Conservation (phyloP, 2,329 filamentous ascomycete species). For the Alternaria gaisen region DNA sequence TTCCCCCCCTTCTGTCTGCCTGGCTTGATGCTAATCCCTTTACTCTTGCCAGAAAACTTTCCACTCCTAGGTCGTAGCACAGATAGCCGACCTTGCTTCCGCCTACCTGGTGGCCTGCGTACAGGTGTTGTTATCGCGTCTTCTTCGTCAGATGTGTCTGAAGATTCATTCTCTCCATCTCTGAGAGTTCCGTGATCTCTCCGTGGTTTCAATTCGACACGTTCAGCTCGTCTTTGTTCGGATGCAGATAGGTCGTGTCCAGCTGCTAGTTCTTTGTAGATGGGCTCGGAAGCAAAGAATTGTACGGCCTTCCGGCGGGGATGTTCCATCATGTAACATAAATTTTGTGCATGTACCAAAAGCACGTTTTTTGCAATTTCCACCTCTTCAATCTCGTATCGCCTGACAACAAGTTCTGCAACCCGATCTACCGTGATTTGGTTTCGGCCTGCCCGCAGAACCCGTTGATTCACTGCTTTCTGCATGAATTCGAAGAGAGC, state of each 20-base stretch:
- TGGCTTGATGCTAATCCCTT: conserved; percentile 21
- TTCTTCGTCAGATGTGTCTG: conserved; percentile 35
- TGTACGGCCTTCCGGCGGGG: conserved; percentile 40
- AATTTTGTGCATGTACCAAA: conserved; percentile 47
- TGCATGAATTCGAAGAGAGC: conserved; percentile 53
- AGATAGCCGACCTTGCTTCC: conserved; percentile 44
- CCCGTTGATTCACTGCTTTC: conserved; percentile 47
- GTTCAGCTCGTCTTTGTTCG: conserved; percentile 43
- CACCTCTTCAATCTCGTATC: conserved; percentile 50
- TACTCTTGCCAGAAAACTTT: conserved; percentile 49
- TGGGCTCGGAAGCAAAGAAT: conserved; percentile 43
- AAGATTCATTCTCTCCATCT: conserved; percentile 34
- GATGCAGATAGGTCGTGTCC: conserved; percentile 40
- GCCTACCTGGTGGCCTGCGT: conserved; percentile 27
- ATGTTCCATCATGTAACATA: conserved; percentile 52
- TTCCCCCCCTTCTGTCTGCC: conserved; percentile 32
- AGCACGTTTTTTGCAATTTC: conserved; percentile 45
- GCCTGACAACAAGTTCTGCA: conserved; percentile 45
- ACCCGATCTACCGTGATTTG: conserved; percentile 46
- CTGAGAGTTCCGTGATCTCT: conserved; percentile 38
- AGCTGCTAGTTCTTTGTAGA: conserved; percentile 43
- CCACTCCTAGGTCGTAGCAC: conserved; percentile 47
- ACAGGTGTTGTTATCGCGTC: conserved; percentile 31
- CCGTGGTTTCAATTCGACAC: conserved; percentile 40
- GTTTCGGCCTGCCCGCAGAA: conserved; percentile 38